These are phyloP conservation scores for Xylaria scruposa DNA, from an alignment of 495 filamentous ascomycete species.

Conservation along the genomic window DNA sequence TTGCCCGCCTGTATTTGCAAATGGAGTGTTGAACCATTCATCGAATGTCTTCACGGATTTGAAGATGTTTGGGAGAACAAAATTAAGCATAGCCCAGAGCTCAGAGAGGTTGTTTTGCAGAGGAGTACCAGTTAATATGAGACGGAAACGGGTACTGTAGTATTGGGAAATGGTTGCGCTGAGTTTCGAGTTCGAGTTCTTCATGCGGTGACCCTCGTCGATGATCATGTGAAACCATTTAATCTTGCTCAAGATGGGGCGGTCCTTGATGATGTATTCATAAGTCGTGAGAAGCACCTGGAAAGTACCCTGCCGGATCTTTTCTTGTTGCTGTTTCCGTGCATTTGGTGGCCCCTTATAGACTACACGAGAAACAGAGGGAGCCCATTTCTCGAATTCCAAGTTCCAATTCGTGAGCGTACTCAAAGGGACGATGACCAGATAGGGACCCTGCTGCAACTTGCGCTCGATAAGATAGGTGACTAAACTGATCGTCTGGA, in stretches of 20 bases:
- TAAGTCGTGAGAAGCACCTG: conserved; percentile 97
- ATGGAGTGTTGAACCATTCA: conserved; percentile 99
- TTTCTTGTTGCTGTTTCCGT: conserved; percentile 89
- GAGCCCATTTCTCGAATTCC: conserved; percentile 99
- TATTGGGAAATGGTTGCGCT: conserved; percentile 93
- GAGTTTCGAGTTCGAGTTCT: conserved; percentile 96
- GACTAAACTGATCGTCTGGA: conserved; percentile 97
- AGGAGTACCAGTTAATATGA: conserved; percentile 96
- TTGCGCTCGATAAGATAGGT: conserved; percentile 97
- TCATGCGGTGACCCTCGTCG: conserved; percentile 99
- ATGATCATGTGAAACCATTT: conserved; percentile 99
- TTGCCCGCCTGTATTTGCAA: conserved; percentile 96
- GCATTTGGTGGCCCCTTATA: conserved; percentile 94
- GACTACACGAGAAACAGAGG: conserved; percentile 81
- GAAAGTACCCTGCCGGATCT: conserved; percentile 93
- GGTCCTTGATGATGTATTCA: conserved; percentile 99
- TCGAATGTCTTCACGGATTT: conserved; percentile 99
- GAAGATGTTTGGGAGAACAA: conserved; percentile 97
- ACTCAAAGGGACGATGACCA: conserved; percentile 95
- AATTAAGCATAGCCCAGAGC: conserved; percentile 96
- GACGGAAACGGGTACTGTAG: conserved; percentile 90
- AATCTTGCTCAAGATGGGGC: conserved; percentile 91
- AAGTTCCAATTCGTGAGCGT: conserved; percentile 98
- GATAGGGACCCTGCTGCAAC: conserved; percentile 87
- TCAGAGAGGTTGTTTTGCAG: conserved; percentile 97